These are phyloP conservation scores for Acer campestre DNA, from an alignment of 345 rosid species.

Conservation along the genomic window DNA sequence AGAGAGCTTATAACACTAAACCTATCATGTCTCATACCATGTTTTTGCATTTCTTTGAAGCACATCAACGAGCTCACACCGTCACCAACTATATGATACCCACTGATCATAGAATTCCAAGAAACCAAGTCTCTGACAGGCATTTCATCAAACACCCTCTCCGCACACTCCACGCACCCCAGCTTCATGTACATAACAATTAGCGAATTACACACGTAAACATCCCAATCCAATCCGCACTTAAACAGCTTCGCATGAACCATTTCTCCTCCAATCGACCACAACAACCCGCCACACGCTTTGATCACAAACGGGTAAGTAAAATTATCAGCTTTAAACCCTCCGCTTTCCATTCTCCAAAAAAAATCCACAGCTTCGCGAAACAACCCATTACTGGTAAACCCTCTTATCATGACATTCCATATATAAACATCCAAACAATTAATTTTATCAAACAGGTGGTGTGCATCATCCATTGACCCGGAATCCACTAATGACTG, in stretches of 20 bases:
- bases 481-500: conserved; percentile 35
- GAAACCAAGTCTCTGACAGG: conserved; percentile 65
- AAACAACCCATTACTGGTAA: conserved; percentile 44
- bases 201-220: conserved; percentile 69
- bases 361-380: conserved; percentile 45
- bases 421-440: conserved; percentile 49
- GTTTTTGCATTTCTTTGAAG: conserved; percentile 49
- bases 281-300: conserved; percentile 50
- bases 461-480: conserved; percentile 51
- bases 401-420: conserved; percentile 76
- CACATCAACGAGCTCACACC: conserved; percentile 40
- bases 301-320: conserved; percentile 76
- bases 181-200: conserved; percentile 60
- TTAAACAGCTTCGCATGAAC: conserved; percentile 59
- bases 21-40: conserved; percentile 50
- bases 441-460: conserved; percentile 70
- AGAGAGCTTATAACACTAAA: conserved; percentile 54
- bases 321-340: conserved; percentile 49
- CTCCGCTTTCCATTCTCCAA: conserved; percentile 49
- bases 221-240: conserved; percentile 55
- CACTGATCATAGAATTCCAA: conserved; percentile 80
- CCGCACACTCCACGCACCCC: conserved; percentile 45
- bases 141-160: conserved; percentile 72
- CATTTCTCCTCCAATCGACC: conserved; percentile 48
- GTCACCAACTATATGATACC: conserved; percentile 58